Evolutionary conservation across 2,329 filamentous ascomycete genomes (phyloP), one percentile per base, ranked within the genome.

Genomic region (Trichoderma oligosporum): DNA sequence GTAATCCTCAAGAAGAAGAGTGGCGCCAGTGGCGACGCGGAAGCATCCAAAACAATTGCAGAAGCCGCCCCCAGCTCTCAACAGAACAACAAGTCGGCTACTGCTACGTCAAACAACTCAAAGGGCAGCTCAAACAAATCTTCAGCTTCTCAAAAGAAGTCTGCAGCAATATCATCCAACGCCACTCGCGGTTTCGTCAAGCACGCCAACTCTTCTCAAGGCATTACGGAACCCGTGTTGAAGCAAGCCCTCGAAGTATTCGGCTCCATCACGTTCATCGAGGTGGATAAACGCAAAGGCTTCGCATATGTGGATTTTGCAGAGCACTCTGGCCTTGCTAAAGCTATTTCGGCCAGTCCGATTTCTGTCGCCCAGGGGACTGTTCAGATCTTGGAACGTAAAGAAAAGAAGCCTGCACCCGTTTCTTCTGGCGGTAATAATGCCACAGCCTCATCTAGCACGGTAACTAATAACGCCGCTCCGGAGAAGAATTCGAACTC

Each of bases 211-310:
- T 84, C 90, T 9, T 94, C 91, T 0, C 93, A 97, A 68, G 93
- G 93, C 12, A 89, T 97, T 45, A 97, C 91, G 0, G 93, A 97
- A 67, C 76, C 86, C 0, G 74, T 91, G 0, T 82, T 97, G 1
- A 85, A 87, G 65, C 82, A 87, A 63, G 85, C 88, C 1, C 84
- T 97, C 68, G 80, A 85, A 42, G 72, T 75, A 0, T 96, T 91
- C 64, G 93, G 93, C 1, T 71, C 82, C 1, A 82, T 97, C 44
- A 83, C 83, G 0, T 87, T 84, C 62, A 89, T 96, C 16, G 93
- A 97, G 65, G 93, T 97, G 54, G 93, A 97, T 69, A 92, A 91
- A 71, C 88, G 92, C 66, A 97, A 97, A 71, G 91, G 91, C 0
- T 96, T 96, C 66, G 93, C 91, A 2, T 96, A 97, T 69, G 87